Percentiles rank a stretch among this genome's conserved stretches.
Conservation (phyloP, 2,329 filamentous ascomycete genomes). For the Saccharata proteae region DNA sequence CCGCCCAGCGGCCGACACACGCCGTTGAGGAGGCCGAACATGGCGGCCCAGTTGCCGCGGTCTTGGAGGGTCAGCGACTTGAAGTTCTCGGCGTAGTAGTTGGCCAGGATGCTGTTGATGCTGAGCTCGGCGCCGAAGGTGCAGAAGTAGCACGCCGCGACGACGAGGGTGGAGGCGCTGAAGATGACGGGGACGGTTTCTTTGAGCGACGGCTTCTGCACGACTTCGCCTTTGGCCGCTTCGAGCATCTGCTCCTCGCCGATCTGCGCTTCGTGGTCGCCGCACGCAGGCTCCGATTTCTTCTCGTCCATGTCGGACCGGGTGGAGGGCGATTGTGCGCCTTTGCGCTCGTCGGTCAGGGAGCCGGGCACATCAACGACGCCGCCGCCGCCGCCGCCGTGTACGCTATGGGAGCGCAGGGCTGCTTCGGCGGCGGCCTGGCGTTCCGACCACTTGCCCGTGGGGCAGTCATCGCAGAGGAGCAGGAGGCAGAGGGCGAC, state of each 20-base stretch:
- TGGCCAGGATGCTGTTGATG: conserved; percentile 48
- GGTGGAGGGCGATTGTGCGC: conserved; percentile 19
- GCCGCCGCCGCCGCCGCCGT: conserved; percentile 34
- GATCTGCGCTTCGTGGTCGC: conserved; percentile 35
- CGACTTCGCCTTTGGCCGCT: conserved; percentile 46
- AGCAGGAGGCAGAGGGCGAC: conserved; percentile 59
- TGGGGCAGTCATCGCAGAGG: conserved; percentile 70
- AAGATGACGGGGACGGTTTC: conserved; percentile 51
- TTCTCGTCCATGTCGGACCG: conserved; percentile 27
- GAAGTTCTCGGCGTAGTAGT: conserved; percentile 48
- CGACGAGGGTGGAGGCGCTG: conserved; percentile 44
- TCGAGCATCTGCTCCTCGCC: conserved; percentile 42
- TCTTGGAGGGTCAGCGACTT: conserved; percentile 41
- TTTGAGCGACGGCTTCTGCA: conserved; percentile 47
- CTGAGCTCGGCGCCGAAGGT: conserved; percentile 49
- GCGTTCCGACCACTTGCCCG: conserved; percentile 68
- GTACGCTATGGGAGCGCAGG: conserved; percentile 30
- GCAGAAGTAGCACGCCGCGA: conserved; percentile 45
- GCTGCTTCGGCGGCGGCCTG: conserved; percentile 45
- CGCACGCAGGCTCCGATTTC: conserved; percentile 13
- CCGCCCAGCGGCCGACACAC: conserved; percentile 56
- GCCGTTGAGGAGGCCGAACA: conserved; percentile 66
- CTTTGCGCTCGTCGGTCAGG: conserved; percentile 31
- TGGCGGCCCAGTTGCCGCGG: conserved; percentile 52
- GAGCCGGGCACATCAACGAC: conserved; percentile 30